Evolutionary conservation across 345 rosid genomes (phyloP).

Genomic region (Arabis hirsuta): DNA sequence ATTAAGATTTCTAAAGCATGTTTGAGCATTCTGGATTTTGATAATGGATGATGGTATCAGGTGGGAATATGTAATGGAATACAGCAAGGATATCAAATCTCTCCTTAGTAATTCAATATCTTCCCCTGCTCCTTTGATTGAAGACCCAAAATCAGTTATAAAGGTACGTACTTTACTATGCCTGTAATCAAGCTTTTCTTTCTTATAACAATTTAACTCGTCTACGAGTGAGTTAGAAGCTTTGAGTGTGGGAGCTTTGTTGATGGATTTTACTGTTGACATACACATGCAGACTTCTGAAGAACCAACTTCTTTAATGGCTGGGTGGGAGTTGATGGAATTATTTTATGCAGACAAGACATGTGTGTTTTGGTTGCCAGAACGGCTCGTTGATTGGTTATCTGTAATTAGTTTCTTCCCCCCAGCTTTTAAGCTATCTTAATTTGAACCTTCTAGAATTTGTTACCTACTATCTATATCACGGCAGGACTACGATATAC

Average conservation of each 20-base stretch:
- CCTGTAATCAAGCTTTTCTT: slow-evolving; percentile 7
- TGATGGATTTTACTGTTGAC: slow-evolving; percentile 1
- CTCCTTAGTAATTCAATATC: slow-evolving; percentile 63
- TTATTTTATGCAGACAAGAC: slow-evolving; percentile 76
- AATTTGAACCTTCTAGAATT: not conserved
- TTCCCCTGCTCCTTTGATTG: slow-evolving; percentile 49
- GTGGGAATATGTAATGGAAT: slow-evolving; percentile 93
- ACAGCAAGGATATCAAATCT: slow-evolving; percentile 72
- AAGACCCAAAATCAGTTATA: slow-evolving; percentile 63
- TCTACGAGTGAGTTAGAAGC: slow-evolving; percentile 4
- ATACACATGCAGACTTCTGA: slow-evolving; percentile 51
- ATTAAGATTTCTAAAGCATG: slow-evolving; percentile 1
- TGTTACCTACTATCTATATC: slow-evolving; percentile 18
- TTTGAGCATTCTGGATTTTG: slow-evolving; percentile 4
- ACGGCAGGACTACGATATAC: slow-evolving; percentile 80
- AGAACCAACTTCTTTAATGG: slow-evolving; percentile 72
- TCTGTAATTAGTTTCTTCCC: slow-evolving; percentile 66
- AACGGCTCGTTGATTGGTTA: slow-evolving; percentile 87
- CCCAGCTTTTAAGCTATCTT: slow-evolving; percentile 3
- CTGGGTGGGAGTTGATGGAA: slow-evolving; percentile 98
- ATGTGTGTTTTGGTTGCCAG: slow-evolving; percentile 82
- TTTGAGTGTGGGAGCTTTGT: slow-evolving; percentile 23
- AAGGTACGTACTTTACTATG: slow-evolving; percentile 48
- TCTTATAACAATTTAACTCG: not conserved
- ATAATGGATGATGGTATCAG: slow-evolving; percentile 45